Conservation (phyloP, 2,329 filamentous ascomycete genomes). For the Teratosphaeria gauchensis region DNA sequence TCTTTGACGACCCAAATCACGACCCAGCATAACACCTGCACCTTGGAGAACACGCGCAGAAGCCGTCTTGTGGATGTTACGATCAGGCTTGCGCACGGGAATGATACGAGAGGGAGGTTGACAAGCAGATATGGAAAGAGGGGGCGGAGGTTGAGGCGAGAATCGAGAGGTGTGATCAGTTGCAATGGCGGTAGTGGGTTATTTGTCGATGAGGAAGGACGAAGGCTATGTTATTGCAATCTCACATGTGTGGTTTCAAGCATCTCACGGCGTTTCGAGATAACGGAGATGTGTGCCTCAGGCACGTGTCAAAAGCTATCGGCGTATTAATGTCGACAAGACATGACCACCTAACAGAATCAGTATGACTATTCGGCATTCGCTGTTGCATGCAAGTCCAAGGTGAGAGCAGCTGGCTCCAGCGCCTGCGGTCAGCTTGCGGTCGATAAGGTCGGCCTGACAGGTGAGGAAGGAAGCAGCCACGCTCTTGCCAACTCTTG, state of each 20-base stretch:
- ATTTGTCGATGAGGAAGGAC: neutral
- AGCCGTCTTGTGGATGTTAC: conserved; percentile 16
- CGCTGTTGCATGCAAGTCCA: neutral
- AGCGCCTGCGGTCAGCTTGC: neutral
- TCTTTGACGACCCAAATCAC: conserved; percentile 20
- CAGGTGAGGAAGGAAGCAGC: neutral
- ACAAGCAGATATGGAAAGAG: conserved; percentile 8
- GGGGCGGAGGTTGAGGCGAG: neutral
- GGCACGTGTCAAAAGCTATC: neutral
- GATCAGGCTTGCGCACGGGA: conserved; percentile 1
- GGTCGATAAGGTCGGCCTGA: neutral
- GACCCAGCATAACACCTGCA: conserved; percentile 11
- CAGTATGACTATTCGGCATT: neutral
- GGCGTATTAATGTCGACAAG: neutral
- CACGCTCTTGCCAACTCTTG: neutral
- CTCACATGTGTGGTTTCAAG: neutral
- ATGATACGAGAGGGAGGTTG: conserved; percentile 5
- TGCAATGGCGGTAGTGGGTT: neutral
- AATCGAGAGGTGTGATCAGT: neutral
- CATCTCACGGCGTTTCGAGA: neutral
- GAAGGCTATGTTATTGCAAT: neutral
- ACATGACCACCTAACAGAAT: neutral
- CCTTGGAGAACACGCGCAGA: conserved; percentile 10
- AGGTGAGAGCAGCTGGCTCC: neutral
- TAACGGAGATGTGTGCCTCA: neutral